Evolutionary conservation across 2,329 filamentous ascomycete species (phyloP).

Genomic region (Fusarium sp.): DNA sequence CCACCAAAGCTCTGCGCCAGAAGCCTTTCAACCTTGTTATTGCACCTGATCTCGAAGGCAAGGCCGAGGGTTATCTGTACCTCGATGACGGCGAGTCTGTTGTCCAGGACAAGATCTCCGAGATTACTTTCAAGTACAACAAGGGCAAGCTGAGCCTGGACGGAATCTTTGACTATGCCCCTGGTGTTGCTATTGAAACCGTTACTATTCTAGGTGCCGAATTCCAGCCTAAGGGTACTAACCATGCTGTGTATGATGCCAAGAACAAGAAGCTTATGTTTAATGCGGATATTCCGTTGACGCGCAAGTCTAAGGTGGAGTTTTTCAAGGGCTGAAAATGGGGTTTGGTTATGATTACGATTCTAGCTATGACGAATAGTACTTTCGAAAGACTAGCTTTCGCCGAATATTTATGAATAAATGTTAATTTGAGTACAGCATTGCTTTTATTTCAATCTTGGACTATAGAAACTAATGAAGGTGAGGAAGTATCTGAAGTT

Average conservation of each 20-base stretch:
- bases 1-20: conserved; percentile 69
- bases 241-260: conserved; percentile 36
- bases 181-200: conserved; percentile 56
- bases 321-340: neutral
- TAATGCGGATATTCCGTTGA: conserved; percentile 36
- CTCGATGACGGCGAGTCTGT: conserved; percentile 79
- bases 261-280: conserved; percentile 41
- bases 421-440: neutral
- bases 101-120: conserved; percentile 64
- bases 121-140: conserved; percentile 70
- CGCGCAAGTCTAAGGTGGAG: conserved; percentile 12
- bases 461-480: too few relatives aligned
- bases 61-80: conserved; percentile 73
- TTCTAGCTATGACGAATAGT: neutral
- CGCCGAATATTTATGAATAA: neutral
- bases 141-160: conserved; percentile 60
- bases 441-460: too few relatives aligned
- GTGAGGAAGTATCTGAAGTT: too few relatives aligned
- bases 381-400: neutral
- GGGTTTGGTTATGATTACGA: neutral
- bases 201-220: conserved; percentile 60
- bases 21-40: conserved; percentile 77
- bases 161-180: conserved; percentile 66
- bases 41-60: conserved; percentile 70
- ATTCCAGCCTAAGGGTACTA: conserved; percentile 12